A percentile compares a stretch with the other conserved stretches of the same genome.
Conservation (phyloP, 2,329 filamentous ascomycete species). For the Fusarium sp. region DNA sequence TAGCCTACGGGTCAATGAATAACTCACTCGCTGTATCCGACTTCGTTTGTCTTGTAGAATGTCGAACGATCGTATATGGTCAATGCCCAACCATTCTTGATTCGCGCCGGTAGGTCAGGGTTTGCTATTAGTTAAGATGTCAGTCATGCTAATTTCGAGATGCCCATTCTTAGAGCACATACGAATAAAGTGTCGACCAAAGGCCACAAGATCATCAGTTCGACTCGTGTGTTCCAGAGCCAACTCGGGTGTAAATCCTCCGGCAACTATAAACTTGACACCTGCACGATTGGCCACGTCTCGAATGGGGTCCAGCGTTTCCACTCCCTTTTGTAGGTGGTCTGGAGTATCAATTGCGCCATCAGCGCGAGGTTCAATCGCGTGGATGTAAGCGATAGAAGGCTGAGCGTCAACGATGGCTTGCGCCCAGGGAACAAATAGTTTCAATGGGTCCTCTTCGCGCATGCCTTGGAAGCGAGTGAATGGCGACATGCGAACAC, state of each 20-base stretch:
- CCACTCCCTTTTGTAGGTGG: slow-evolving; percentile 49
- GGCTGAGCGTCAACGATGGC: slow-evolving; percentile 64
- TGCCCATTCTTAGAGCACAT: background rate
- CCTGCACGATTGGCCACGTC: slow-evolving; percentile 48
- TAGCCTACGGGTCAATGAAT: too few species aligned
- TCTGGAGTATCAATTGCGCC: slow-evolving; percentile 54
- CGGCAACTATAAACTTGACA: slow-evolving; percentile 51
- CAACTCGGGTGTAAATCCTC: slow-evolving; percentile 49
- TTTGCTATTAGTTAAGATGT: slow-evolving; percentile 36
- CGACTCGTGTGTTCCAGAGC: slow-evolving; percentile 50
- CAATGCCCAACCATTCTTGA: slow-evolving; percentile 42
- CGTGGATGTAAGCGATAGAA: slow-evolving; percentile 70
- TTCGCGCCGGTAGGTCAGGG: slow-evolving; percentile 43
- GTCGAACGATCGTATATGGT: slow-evolving; percentile 39
- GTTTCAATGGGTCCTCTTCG: slow-evolving; percentile 65
- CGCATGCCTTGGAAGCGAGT: slow-evolving; percentile 72
- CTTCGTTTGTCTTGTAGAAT: slow-evolving; percentile 34
- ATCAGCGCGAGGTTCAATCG: slow-evolving; percentile 68
- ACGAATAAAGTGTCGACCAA: slow-evolving; percentile 52
- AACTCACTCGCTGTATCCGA: slow-evolving; percentile 38
- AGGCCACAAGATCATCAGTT: slow-evolving; percentile 52
- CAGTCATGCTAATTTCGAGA: background rate
- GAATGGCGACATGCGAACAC: slow-evolving; percentile 71
- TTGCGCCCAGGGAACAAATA: slow-evolving; percentile 67
- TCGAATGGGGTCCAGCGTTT: slow-evolving; percentile 51